A percentile compares a stretch with the other conserved stretches of the same genome.
phyloP scores from a whole-genome alignment of 306 rosid genomes.

The Arachis hypogaea region DNA sequence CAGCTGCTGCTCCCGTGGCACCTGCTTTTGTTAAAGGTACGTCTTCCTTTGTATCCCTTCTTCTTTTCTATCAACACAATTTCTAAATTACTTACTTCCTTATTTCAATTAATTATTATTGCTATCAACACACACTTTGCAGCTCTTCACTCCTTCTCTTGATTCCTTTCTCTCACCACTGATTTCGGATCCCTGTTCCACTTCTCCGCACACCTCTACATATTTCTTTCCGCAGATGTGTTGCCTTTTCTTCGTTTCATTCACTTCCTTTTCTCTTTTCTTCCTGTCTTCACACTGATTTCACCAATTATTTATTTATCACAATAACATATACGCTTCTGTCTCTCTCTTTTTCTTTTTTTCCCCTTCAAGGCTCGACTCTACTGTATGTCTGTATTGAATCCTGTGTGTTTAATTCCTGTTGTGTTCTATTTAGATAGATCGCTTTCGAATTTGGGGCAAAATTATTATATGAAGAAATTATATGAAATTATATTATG shows the following conservation, averaged over 20 bases:
- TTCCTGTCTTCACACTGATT: slow-evolving; percentile 5
- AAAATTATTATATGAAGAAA: background rate
- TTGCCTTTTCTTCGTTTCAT: background rate
- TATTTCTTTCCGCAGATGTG: background rate
- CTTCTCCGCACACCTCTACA: slow-evolving; percentile 16
- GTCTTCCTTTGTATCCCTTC: background rate
- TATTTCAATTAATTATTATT: background rate
- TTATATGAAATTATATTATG: background rate
- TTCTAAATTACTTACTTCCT: slow-evolving; percentile 3
- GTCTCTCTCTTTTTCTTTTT: background rate
- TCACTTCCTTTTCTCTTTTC: no score
- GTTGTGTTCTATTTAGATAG: slow-evolving; percentile 6
- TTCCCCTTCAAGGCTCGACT: background rate
- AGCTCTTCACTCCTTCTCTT: slow-evolving; percentile 28
- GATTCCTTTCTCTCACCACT: slow-evolving; percentile 35
- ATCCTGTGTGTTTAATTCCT: background rate
- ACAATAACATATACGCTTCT: background rate
- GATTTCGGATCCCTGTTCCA: slow-evolving; percentile 47
- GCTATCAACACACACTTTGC: background rate
- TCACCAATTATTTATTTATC: background rate
- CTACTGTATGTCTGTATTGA: slow-evolving; percentile 7
- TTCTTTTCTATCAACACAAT: background rate
- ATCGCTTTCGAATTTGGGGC: background rate
- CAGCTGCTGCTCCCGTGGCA: background rate
- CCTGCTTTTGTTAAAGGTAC: slow-evolving; percentile 29